A percentile compares a stretch with the other conserved stretches of the same genome.
These are phyloP conservation scores for Hamigera avellanea DNA, from an alignment of 495 filamentous ascomycete genomes.

Conservation along the genomic window DNA sequence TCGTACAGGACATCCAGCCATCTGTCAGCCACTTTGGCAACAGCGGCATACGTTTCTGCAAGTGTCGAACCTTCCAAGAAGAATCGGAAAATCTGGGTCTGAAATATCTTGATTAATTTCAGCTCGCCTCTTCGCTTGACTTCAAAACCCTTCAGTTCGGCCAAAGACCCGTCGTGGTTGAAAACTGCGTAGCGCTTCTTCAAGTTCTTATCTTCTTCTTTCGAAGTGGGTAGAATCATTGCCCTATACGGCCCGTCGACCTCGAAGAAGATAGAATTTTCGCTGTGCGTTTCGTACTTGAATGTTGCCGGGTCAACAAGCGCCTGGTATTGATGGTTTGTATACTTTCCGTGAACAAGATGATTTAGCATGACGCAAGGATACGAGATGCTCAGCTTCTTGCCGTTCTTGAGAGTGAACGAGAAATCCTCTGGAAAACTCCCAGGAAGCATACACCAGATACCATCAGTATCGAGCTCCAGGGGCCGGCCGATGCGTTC, in stretches of 20 bases:
- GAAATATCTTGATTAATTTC: conserved; percentile 99
- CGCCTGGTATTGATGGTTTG: conserved; percentile 93
- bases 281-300: conserved; percentile 89
- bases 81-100: conserved; percentile 98
- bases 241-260: conserved; percentile 95
- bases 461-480: conserved; percentile 98
- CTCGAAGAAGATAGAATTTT: conserved; percentile 99
- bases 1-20: conserved; percentile 92
- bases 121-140: conserved; percentile 96
- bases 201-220: conserved; percentile 98
- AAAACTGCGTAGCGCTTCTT: conserved; percentile 99
- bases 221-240: conserved; percentile 95
- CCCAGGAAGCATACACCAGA: conserved; percentile 98
- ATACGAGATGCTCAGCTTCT: conserved; percentile 90
- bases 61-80: conserved; percentile 86
- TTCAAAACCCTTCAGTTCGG: conserved; percentile 97
- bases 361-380: conserved; percentile 99
- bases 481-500: conserved; percentile 88
- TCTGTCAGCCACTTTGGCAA: conserved; percentile 88
- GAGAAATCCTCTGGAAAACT: conserved; percentile 95
- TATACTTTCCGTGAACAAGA: conserved; percentile 88
- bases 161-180: conserved; percentile 91
- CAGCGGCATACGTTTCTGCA: conserved; percentile 77
- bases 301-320: conserved; percentile 67
- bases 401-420: conserved; percentile 88